Evolutionary conservation across 192 early-diverging fungal species (phyloP).

Genomic region (Coemansia sp.): DNA sequence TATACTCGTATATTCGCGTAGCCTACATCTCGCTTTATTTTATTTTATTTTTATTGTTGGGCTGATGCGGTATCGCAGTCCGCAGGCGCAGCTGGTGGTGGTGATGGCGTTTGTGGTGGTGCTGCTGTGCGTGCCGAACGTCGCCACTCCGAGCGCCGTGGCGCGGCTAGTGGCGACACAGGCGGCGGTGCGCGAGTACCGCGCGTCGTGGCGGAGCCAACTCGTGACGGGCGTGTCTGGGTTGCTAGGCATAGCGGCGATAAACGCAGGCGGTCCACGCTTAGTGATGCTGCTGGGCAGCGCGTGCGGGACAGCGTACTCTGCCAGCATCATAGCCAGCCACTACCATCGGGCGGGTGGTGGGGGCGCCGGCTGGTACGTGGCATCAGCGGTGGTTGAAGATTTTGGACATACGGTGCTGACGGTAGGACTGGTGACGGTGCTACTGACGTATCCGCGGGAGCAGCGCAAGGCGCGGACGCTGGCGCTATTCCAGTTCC

Average conservation of each 20-base stretch:
- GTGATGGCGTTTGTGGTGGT: slow-evolving; percentile 10
- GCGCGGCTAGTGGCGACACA: not conserved
- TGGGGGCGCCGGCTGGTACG: not conserved
- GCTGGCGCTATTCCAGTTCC: slow-evolving; percentile 18
- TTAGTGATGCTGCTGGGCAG: slow-evolving; percentile 7
- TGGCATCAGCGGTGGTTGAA: not conserved
- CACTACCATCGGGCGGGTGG: not conserved
- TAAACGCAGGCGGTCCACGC: slow-evolving; percentile 15
- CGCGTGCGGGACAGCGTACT: not conserved
- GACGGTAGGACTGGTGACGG: slow-evolving; percentile 10
- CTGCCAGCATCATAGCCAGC: not conserved
- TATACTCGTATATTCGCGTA: not conserved
- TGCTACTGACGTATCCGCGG: slow-evolving; percentile 24
- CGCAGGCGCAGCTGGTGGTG: slow-evolving; percentile 22
- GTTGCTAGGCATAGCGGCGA: slow-evolving; percentile 6
- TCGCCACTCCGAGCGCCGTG: slow-evolving; percentile 11
- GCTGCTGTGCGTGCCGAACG: not conserved
- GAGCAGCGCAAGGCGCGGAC: slow-evolving; percentile 25
- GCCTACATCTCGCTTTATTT: too few relatives aligned
- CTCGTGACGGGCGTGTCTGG: not conserved
- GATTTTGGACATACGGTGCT: slow-evolving; percentile 8
- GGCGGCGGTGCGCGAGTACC: not conserved
- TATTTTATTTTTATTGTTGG: not conserved
- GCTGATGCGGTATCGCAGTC: slow-evolving; percentile 18
- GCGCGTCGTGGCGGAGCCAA: slow-evolving; percentile 18